A percentile compares a stretch with the other conserved stretches of the same genome.
These are phyloP conservation scores for Opeltia flavorubescens DNA, from an alignment of 495 filamentous ascomycete species.

Conservation along the genomic window DNA sequence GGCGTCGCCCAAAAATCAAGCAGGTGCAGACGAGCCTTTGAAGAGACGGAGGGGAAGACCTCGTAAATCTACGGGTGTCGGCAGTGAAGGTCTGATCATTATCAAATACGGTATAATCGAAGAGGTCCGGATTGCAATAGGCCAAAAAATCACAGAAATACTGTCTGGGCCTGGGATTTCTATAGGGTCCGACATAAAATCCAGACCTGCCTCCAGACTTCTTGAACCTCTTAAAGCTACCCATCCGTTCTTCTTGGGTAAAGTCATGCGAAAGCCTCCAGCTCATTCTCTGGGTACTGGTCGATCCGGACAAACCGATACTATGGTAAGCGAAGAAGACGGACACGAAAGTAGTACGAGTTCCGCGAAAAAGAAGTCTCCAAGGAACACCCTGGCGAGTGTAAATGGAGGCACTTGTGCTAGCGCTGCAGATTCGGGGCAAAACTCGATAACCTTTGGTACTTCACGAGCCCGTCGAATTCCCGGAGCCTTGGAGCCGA, in stretches of 20 bases:
- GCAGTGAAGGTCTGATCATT: slow-evolving; percentile 23
- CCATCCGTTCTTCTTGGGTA: slow-evolving; percentile 66
- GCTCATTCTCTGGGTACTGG: not conserved
- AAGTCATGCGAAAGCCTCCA: not conserved
- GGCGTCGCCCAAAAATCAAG: slow-evolving; percentile 31
- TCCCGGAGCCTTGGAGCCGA: slow-evolving; percentile 43
- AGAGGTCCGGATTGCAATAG: slow-evolving; percentile 17
- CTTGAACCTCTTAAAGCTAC: slow-evolving; percentile 41
- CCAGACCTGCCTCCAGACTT: slow-evolving; percentile 13
- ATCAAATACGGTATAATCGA: slow-evolving; percentile 29
- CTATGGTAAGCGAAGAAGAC: not conserved
- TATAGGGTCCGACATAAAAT: slow-evolving; percentile 1
- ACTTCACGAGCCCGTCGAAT: slow-evolving; percentile 25
- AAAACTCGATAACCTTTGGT: slow-evolving; percentile 5
- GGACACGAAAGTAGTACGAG: not conserved
- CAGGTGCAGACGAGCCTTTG: slow-evolving; percentile 14
- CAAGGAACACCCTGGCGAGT: too few species aligned
- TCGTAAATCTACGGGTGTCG: slow-evolving; percentile 6
- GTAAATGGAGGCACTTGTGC: not conserved
- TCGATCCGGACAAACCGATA: slow-evolving; percentile 17
- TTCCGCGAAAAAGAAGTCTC: too few species aligned
- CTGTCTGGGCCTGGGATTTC: slow-evolving; percentile 18
- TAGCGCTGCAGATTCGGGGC: not conserved
- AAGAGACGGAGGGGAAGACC: slow-evolving; percentile 20
- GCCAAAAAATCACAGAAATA: slow-evolving; percentile 39